phyloP scores from a whole-genome alignment of 495 filamentous ascomycete genomes.

The Amphirosellinia nigrospora region DNA sequence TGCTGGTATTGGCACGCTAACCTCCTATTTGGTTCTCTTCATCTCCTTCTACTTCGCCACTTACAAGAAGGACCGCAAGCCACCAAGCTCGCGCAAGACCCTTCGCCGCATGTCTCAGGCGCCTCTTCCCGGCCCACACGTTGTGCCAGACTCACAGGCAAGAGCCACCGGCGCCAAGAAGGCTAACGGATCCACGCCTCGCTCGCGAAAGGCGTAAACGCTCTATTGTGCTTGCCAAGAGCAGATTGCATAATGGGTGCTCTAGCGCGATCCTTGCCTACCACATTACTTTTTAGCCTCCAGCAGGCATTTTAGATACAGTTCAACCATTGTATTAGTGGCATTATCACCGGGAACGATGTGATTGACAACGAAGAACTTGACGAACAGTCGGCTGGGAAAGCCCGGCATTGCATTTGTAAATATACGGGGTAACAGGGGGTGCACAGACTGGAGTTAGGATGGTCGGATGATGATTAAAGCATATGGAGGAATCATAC shows the following conservation, averaged over 20 bases:
- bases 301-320: slow-evolving; percentile 11
- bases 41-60: slow-evolving; percentile 98
- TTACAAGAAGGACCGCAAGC: slow-evolving; percentile 86
- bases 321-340: slow-evolving; percentile 42
- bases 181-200: slow-evolving; percentile 56
- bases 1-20: slow-evolving; percentile 87
- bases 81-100: slow-evolving; percentile 61
- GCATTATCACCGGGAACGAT: slow-evolving; percentile 35
- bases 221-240: slow-evolving; percentile 19
- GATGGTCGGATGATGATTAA: slow-evolving; percentile 23
- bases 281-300: slow-evolving; percentile 23
- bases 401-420: slow-evolving; percentile 24
- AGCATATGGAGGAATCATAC: slow-evolving; percentile 22
- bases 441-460: slow-evolving; percentile 29
- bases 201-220: slow-evolving; percentile 65
- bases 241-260: slow-evolving; percentile 20
- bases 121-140: slow-evolving; percentile 57
- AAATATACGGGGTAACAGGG: slow-evolving; percentile 23
- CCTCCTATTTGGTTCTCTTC: slow-evolving; percentile 94
- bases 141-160: slow-evolving; percentile 45
- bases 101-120: slow-evolving; percentile 60
- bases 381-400: slow-evolving; percentile 12
- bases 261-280: slow-evolving; percentile 16
- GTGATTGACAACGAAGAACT: slow-evolving; percentile 24
- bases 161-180: slow-evolving; percentile 51